Evolutionary conservation across 352 stramenopile species (phyloP).

Genomic region (Phytophthora sp.): DNA sequence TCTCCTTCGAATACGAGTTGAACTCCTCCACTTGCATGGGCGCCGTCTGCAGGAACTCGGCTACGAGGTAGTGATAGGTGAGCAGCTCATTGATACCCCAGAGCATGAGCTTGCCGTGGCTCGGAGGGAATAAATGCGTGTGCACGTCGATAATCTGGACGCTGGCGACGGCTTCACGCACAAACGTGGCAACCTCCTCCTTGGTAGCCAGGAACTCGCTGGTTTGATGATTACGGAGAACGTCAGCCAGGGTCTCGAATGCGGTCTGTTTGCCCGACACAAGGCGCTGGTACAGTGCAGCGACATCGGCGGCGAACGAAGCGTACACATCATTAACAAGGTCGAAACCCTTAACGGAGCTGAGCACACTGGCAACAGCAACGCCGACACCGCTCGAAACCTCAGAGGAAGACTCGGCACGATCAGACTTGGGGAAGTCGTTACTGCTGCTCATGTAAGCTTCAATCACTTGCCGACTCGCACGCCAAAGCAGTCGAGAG

Average conservation of each 20-base stretch:
- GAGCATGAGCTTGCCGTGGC: constrained; percentile 90
- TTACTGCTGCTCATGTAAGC: constrained; percentile 48
- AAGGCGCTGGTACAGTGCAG: constrained; percentile 59
- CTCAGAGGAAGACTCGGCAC: constrained; percentile 39
- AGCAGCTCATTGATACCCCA: constrained; percentile 95
- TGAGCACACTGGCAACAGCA: constrained; percentile 47
- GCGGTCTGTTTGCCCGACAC: constrained; percentile 46
- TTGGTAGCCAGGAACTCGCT: constrained; percentile 51
- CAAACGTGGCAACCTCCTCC: constrained; percentile 38
- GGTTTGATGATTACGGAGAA: constrained; percentile 45
- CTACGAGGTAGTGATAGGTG: constrained; percentile 96
- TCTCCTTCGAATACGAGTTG: constrained; percentile 76
- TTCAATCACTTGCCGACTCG: constrained; percentile 32
- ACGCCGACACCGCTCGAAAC: constrained; percentile 46
- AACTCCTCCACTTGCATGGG: constrained; percentile 79
- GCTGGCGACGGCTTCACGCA: constrained; percentile 44
- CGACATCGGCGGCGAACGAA: constrained; percentile 44
- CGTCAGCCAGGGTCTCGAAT: constrained; percentile 43
- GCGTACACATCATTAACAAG: constrained; percentile 40
- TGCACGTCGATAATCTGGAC: constrained; percentile 71
- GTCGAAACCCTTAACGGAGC: constrained; percentile 49
- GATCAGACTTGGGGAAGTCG: constrained; percentile 38
- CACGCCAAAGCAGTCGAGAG: constrained; percentile 32
- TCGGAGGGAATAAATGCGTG: constrained; percentile 93
- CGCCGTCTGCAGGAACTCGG: constrained; percentile 93